Conservation (phyloP, 176 grass and related monocot species). For the Carex myosuroides region DNA sequence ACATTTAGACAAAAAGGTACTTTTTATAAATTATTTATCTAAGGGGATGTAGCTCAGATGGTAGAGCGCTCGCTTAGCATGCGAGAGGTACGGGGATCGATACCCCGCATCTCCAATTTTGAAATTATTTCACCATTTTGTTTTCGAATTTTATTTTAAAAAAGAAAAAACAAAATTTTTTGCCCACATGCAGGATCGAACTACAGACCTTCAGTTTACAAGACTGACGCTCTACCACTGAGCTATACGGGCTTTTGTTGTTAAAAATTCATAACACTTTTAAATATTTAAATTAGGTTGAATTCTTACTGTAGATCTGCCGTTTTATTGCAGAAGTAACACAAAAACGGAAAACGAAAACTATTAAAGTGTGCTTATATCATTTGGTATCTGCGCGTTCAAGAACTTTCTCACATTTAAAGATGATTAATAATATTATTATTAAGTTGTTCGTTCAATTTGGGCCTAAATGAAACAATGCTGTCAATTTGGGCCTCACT, state of each 20-base stretch:
- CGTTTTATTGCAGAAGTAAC: too few species aligned
- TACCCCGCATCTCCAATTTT: slow-evolving; percentile 71
- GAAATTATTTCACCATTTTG: too few species aligned
- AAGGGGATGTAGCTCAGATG: slow-evolving; percentile 97
- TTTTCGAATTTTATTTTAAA: too few species aligned
- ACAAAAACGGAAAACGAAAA: too few species aligned
- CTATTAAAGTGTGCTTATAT: background rate
- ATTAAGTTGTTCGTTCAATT: too few species aligned
- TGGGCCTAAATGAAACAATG: background rate
- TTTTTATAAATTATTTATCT: too few species aligned
- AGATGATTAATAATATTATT: background rate
- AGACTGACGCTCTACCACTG: slow-evolving; percentile 51
- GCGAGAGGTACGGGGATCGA: slow-evolving; percentile 98
- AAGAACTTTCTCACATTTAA: background rate
- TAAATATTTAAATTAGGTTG: too few species aligned
- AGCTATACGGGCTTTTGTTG: slow-evolving; percentile 17
- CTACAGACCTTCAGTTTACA: slow-evolving; percentile 48
- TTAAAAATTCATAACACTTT: too few species aligned
- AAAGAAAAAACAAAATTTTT: background rate
- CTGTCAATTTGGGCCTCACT: background rate
- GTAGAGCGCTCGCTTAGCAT: slow-evolving; percentile 98
- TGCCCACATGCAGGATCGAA: slow-evolving; percentile 41
- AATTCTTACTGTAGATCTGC: too few species aligned
- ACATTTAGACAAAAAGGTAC: too few species aligned
- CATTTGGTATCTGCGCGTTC: background rate